These are phyloP conservation scores for Lasiodiplodia hormozganensis DNA, from an alignment of 2,329 filamentous ascomycete species.

Conservation along the genomic window DNA sequence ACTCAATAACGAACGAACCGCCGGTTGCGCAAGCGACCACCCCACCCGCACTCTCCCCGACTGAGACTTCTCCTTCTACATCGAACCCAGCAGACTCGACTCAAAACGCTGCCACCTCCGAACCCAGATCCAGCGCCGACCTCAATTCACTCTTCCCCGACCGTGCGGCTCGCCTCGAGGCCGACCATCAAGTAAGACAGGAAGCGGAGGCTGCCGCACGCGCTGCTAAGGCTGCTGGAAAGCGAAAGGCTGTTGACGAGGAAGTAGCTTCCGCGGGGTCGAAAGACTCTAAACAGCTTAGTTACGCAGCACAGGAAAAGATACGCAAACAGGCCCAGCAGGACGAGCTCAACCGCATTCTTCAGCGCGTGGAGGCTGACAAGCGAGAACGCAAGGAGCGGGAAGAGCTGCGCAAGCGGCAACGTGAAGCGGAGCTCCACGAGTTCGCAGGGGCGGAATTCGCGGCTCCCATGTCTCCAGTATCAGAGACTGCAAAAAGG, in stretches of 20 bases:
- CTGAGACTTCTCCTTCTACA: slow-evolving; percentile 8
- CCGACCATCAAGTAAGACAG: slow-evolving; percentile 36
- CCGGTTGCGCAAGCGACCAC: slow-evolving; percentile 29
- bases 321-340: slow-evolving; percentile 69
- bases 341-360: slow-evolving; percentile 73
- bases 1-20: neutral
- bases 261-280: slow-evolving; percentile 45
- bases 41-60: slow-evolving; percentile 2
- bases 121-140: neutral
- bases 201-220: slow-evolving; percentile 33
- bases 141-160: slow-evolving; percentile 12
- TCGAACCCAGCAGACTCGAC: slow-evolving; percentile 17
- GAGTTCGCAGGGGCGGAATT: slow-evolving; percentile 13
- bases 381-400: slow-evolving; percentile 67
- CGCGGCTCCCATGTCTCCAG: slow-evolving; percentile 1
- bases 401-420: slow-evolving; percentile 44
- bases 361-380: slow-evolving; percentile 79
- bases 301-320: slow-evolving; percentile 63
- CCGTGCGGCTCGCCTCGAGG: slow-evolving; percentile 56
- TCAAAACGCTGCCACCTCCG: neutral
- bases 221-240: slow-evolving; percentile 42
- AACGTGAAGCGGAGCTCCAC: slow-evolving; percentile 35
- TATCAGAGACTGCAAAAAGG: neutral
- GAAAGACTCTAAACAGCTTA: slow-evolving; percentile 48
- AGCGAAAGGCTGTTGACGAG: slow-evolving; percentile 52